Evolutionary conservation across 176 grass and related monocot species (phyloP).

Genomic region (Saccharum spontaneum): DNA sequence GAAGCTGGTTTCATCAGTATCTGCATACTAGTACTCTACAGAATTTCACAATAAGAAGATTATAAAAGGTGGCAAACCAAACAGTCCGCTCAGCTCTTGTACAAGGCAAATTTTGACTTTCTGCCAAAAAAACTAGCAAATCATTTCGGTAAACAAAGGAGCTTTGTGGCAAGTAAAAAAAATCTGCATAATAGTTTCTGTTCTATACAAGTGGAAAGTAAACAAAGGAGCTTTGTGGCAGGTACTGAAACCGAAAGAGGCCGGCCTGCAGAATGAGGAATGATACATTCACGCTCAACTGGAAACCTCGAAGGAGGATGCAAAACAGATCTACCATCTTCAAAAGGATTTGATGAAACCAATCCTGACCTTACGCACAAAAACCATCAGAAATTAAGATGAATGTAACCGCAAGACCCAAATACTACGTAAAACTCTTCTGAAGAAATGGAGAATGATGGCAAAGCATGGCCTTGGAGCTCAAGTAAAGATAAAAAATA

Average conservation of each 20-base stretch:
- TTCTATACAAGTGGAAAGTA: no score
- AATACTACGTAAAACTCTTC: neutral
- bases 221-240: neutral
- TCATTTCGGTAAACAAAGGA: neutral
- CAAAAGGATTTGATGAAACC: neutral
- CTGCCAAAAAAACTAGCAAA: no score
- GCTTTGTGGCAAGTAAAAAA: neutral
- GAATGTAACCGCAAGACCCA: neutral
- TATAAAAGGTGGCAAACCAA: neutral
- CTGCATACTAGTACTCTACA: no score
- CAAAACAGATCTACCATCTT: neutral
- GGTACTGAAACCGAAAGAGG: neutral
- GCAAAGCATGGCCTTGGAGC: neutral
- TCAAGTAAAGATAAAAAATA: neutral
- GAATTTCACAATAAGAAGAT: neutral
- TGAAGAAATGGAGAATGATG: neutral
- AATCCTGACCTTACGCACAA: neutral
- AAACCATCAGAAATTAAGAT: neutral
- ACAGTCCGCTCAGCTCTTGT: neutral
- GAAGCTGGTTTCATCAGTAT: neutral
- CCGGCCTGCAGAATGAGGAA: neutral
- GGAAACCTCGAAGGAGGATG: neutral
- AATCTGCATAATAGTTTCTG: no score
- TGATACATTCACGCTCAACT: neutral
- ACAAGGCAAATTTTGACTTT: neutral